Evolutionary conservation across 139 green algal genomes (phyloP).

Genomic region (Chlorella sp.): DNA sequence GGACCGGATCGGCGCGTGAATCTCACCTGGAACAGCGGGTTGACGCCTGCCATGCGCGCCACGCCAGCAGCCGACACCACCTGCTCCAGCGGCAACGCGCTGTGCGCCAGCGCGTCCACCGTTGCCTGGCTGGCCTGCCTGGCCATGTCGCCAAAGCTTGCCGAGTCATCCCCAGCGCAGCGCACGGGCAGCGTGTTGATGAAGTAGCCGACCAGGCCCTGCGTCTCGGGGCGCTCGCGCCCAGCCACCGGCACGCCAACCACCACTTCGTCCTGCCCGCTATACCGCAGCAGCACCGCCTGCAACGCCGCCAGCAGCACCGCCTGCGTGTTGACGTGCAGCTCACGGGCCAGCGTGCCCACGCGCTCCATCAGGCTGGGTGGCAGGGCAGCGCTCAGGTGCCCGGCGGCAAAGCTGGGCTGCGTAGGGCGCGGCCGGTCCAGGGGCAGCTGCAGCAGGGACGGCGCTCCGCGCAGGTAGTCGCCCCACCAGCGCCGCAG

Average conservation of each 20-base stretch:
- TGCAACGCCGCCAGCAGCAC: slow-evolving; percentile 1
- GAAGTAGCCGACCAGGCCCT: no score
- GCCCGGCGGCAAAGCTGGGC: background rate
- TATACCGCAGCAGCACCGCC: background rate
- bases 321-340: background rate
- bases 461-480: background rate
- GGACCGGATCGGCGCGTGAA: no score
- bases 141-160: no score
- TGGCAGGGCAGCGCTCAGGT: background rate
- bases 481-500: slow-evolving; percentile 16
- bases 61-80: no score
- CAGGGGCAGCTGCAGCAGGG: slow-evolving; percentile 5
- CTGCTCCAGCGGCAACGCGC: no score
- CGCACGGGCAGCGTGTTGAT: no score
- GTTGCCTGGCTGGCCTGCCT: no score
- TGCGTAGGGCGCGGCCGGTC: slow-evolving; percentile 14
- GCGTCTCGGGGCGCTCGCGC: background rate
- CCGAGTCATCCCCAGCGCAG: no score
- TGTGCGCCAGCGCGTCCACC: no score
- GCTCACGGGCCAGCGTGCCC: background rate
- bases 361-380: background rate
- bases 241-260: slow-evolving; percentile 1
- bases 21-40: no score
- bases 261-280: slow-evolving; percentile 1
- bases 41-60: no score